Evolutionary conservation across 1,139 yeast species (phyloP).

Genomic region (Geotrichum carabidarum): DNA sequence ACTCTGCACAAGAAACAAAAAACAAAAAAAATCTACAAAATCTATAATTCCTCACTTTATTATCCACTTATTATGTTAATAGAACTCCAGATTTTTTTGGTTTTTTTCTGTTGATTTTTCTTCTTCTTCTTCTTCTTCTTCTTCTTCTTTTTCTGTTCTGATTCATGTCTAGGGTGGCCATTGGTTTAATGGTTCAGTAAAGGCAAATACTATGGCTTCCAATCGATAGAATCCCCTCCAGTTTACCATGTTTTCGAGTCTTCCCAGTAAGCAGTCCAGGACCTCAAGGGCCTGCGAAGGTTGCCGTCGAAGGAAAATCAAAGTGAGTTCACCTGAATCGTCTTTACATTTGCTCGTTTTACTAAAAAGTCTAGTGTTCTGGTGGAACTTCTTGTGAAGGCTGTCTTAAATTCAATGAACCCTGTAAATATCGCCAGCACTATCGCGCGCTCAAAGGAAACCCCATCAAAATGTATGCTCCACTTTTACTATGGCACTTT

Average conservation of each 20-base stretch:
- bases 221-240: background rate
- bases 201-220: too few species aligned
- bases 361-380: conserved; percentile 41
- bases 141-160: background rate
- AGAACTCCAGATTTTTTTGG: background rate
- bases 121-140: background rate
- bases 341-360: background rate
- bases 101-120: background rate
- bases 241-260: conserved; percentile 10
- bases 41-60: conserved; percentile 1
- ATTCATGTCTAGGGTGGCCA: background rate
- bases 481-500: too few species aligned
- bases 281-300: conserved; percentile 55
- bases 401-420: conserved; percentile 26
- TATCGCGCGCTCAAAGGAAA: conserved; percentile 29
- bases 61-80: background rate
- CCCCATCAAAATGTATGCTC: conserved; percentile 24
- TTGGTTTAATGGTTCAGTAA: background rate
- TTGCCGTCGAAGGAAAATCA: conserved; percentile 56
- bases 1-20: background rate
- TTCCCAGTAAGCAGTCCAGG: conserved; percentile 21
- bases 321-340: conserved; percentile 25
- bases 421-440: conserved; percentile 28
- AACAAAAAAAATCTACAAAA: background rate
- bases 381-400: conserved; percentile 39